phyloP scores from a whole-genome alignment of 306 rosid genomes.

The Luffa aegyptiaca region DNA sequence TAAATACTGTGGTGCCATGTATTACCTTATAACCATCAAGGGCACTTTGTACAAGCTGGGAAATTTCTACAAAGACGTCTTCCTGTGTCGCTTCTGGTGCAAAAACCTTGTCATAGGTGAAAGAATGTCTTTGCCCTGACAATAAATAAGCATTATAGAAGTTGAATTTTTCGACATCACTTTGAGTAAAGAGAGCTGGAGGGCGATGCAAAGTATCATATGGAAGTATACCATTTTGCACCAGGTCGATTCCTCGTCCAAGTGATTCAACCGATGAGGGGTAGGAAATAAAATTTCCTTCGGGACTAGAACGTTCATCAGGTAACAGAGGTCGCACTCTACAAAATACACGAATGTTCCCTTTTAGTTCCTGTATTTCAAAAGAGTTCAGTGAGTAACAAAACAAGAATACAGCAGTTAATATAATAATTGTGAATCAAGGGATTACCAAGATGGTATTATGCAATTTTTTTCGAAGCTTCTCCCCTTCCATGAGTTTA shows the following conservation, averaged over 20 bases:
- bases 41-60: conserved; percentile 99
- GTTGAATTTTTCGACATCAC: not conserved
- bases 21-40: conserved; percentile 98
- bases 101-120: conserved; percentile 85
- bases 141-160: not conserved
- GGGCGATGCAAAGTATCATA: not conserved
- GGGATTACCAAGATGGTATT: conserved; percentile 80
- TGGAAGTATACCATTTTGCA: conserved; percentile 49
- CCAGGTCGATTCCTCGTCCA: conserved; percentile 75
- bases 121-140: conserved; percentile 81
- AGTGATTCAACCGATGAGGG: conserved; percentile 81
- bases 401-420: not conserved
- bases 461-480: conserved; percentile 75
- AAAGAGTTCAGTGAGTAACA: conserved; percentile 11
- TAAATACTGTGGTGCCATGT: not conserved
- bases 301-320: conserved; percentile 51
- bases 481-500: conserved; percentile 79
- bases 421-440: not conserved
- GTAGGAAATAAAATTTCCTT: conserved; percentile 58
- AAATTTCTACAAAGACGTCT: conserved; percentile 78
- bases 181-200: not conserved
- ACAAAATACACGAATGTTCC: conserved; percentile 96
- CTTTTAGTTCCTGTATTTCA: conserved; percentile 70
- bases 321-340: conserved; percentile 87
- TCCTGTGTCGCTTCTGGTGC: conserved; percentile 71